phyloP scores from a whole-genome alignment of 441 rosid species.

The Biscutella laevigata region DNA sequence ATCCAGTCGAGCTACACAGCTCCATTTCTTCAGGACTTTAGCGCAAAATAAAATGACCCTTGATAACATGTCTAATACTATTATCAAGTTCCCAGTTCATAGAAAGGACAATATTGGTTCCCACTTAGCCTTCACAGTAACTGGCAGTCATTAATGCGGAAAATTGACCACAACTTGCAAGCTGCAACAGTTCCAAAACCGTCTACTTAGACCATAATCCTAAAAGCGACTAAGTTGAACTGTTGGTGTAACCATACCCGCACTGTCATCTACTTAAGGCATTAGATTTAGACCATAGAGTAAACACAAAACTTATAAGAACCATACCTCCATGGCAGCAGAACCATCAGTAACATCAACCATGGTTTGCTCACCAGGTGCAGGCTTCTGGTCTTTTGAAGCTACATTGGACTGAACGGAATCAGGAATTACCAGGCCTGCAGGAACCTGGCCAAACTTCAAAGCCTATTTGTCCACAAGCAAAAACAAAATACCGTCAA shows the following conservation, averaged over 20 bases:
- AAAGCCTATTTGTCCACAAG: constrained; percentile 51
- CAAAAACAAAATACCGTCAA: constrained; percentile 23
- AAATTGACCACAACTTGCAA: neutral
- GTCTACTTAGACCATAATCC: neutral
- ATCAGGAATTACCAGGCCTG: constrained; percentile 54
- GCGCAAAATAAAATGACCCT: neutral
- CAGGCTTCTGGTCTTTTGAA: constrained; percentile 37
- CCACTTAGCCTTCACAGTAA: too few species aligned
- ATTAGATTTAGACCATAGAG: neutral
- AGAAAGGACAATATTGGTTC: neutral
- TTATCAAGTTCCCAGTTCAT: neutral
- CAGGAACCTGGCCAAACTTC: constrained; percentile 88
- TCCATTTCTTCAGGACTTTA: neutral
- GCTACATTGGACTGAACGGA: too few species aligned
- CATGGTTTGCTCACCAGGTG: constrained; percentile 21
- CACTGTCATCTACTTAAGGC: neutral
- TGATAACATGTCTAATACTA: neutral
- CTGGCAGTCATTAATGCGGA: neutral
- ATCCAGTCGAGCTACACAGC: neutral
- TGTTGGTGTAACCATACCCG: neutral
- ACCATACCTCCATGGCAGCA: constrained; percentile 51
- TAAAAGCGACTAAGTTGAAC: neutral
- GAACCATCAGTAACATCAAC: constrained; percentile 32
- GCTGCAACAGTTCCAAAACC: neutral
- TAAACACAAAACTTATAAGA: constrained; percentile 20